Base-by-base conservation (phyloP, 2,329 filamentous ascomycete genomes). In the Phyllosticta citrichinensis region DNA sequence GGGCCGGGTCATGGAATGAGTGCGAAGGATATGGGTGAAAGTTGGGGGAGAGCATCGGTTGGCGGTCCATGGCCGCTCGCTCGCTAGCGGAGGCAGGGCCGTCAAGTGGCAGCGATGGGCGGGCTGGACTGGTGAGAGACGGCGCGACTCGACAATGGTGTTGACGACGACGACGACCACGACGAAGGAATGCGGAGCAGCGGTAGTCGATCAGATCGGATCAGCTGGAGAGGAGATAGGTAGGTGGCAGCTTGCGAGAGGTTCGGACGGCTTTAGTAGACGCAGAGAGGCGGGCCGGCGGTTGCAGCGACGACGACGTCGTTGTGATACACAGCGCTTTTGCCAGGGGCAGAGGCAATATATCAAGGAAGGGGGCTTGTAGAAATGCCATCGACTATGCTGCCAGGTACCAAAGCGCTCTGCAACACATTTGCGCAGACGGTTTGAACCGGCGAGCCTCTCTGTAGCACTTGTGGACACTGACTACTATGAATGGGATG, bases 361-460 rank as follows among this genome's bases (percentile, higher is more conserved):
- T 74, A 73, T 73, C 67, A 64, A 65, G 69, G 68, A 57, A 70
- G 65, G 68, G 68, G 66, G 70, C 66, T 61, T 64, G 22, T 22
- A 22, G 22, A 22, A 22, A 22, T 22, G 22, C 22, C 70, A 66
- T 66, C 61, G 63, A 65, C 64, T 68, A 64, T 68, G 67, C 67
- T 70, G 69, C 72, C 71, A 74, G 73, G 72, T 66, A 75, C 73
- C 64, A 72, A 70, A 68, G 68, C 68, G 67, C 67, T 67, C 67
- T 71, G 72, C 71, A 68, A 72, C 71, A 71, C 71, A 66, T 69
- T 68, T 63, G 66, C 67, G 64, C 67, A 69, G 66, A 65, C 69
- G 68, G 66, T 65, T 68, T 70, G 69, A 72, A 74, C 73, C 70
- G 71, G 67, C 67, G 65, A 69, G 65, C 66, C 65, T 66, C 58